Evolutionary conservation across 352 stramenopile genomes (phyloP).

Genomic region (Globisporangium recalcitrans): DNA sequence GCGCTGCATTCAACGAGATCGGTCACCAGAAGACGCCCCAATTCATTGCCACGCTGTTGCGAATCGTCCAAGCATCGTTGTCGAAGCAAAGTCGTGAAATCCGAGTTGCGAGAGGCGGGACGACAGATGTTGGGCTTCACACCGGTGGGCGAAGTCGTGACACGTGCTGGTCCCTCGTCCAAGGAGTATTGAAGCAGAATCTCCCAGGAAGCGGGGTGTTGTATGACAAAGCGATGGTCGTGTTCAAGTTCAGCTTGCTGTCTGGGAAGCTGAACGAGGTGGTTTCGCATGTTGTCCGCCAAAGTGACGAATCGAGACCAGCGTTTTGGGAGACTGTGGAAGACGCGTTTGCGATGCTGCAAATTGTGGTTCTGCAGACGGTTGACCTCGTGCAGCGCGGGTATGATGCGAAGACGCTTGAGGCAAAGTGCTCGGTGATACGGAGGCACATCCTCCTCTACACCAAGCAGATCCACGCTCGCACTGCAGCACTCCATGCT

Average conservation of each 20-base stretch:
- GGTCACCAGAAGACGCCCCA: slow-evolving; percentile 51
- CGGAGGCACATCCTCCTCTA: slow-evolving; percentile 4
- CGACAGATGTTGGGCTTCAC: slow-evolving; percentile 48
- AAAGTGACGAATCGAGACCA: not conserved
- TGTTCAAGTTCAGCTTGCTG: slow-evolving; percentile 23
- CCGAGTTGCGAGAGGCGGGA: slow-evolving; percentile 22
- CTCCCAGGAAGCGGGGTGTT: slow-evolving; percentile 28
- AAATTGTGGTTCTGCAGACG: slow-evolving; percentile 1
- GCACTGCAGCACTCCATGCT: not conserved
- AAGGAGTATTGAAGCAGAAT: slow-evolving; percentile 29
- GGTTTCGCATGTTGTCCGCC: not conserved
- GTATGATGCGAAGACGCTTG: slow-evolving; percentile 6
- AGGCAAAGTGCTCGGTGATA: not conserved
- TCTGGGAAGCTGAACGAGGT: slow-evolving; percentile 7
- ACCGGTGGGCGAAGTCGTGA: slow-evolving; percentile 35
- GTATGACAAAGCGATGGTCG: slow-evolving; percentile 32
- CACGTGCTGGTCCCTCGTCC: slow-evolving; percentile 55
- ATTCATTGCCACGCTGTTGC: slow-evolving; percentile 38
- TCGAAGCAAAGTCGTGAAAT: not conserved
- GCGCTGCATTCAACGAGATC: slow-evolving; percentile 23
- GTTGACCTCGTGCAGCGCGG: slow-evolving; percentile 11
- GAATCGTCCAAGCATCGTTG: slow-evolving; percentile 11
- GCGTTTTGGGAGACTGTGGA: slow-evolving; percentile 13
- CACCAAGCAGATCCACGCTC: not conserved
- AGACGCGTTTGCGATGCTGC: slow-evolving; percentile 19